A percentile compares a stretch with the other conserved stretches of the same genome.
Conservation (phyloP, 2,329 filamentous ascomycete genomes). For the Aspergillus sp. region DNA sequence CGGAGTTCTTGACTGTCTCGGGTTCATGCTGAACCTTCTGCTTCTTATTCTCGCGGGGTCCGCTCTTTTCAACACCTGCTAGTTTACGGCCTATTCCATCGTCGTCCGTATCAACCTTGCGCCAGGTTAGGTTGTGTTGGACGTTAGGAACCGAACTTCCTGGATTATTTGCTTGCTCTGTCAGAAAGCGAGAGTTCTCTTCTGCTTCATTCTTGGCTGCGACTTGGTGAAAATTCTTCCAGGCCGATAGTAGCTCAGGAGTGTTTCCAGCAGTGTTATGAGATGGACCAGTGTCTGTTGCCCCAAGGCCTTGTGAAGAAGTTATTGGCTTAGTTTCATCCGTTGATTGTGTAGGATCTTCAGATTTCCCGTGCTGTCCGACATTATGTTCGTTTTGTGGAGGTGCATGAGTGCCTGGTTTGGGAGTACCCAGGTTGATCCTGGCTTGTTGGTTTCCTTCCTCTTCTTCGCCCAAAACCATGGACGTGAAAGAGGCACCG, state of each 20-base stretch:
- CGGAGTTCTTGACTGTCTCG: slow-evolving; percentile 49
- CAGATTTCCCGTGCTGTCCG: not conserved
- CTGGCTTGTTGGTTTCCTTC: not conserved
- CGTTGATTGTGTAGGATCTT: not conserved
- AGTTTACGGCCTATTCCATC: slow-evolving; percentile 26
- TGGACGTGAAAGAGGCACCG: slow-evolving; percentile 15
- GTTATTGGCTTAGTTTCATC: not conserved
- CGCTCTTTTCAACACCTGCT: slow-evolving; percentile 18
- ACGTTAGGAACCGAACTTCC: slow-evolving; percentile 18
- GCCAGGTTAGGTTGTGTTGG: slow-evolving; percentile 39
- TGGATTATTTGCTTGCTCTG: slow-evolving; percentile 22
- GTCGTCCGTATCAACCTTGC: slow-evolving; percentile 35
- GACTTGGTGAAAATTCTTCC: slow-evolving; percentile 38
- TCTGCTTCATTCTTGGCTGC: slow-evolving; percentile 34
- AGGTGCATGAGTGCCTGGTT: not conserved
- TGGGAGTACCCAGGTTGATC: not conserved
- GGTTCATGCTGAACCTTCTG: slow-evolving; percentile 20
- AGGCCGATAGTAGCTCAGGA: slow-evolving; percentile 31
- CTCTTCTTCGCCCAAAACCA: slow-evolving; percentile 12
- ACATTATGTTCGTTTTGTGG: not conserved
- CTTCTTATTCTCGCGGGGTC: slow-evolving; percentile 18
- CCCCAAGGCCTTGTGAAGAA: not conserved
- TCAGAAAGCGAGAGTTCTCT: slow-evolving; percentile 30
- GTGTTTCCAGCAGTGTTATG: slow-evolving; percentile 1
- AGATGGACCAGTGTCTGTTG: not conserved